phyloP scores from a whole-genome alignment of 2,329 filamentous ascomycete species.

The Epichloe hybrida region DNA sequence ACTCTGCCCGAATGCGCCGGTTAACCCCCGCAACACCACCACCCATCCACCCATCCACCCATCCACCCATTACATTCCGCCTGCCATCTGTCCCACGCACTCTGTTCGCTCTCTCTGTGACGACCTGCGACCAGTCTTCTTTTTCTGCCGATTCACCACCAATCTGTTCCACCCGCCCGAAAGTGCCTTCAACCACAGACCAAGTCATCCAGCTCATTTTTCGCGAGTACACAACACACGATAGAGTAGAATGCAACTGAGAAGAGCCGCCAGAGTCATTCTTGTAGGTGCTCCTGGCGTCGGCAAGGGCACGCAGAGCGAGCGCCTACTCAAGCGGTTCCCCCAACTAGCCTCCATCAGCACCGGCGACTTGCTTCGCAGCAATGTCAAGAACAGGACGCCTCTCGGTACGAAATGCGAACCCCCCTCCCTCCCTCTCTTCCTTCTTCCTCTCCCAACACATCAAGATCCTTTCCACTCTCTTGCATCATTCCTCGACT shows the following conservation, averaged over 20 bases:
- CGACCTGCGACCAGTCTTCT: background rate
- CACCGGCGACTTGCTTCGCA: slow-evolving; percentile 80
- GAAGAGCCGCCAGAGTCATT: slow-evolving; percentile 79
- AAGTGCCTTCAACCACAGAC: no score
- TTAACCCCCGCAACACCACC: no score
- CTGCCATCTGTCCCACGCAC: background rate
- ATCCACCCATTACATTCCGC: background rate
- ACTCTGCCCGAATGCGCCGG: no score
- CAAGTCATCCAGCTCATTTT: background rate
- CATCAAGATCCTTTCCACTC: background rate
- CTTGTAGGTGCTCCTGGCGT: slow-evolving; percentile 93
- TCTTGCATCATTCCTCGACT: slow-evolving; percentile 2
- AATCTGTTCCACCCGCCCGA: background rate
- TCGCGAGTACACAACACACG: slow-evolving; percentile 1
- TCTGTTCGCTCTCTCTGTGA: no score
- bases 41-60: no score
- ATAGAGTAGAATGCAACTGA: slow-evolving; percentile 51
- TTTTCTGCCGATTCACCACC: background rate
- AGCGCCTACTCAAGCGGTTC: slow-evolving; percentile 74
- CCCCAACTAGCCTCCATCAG: slow-evolving; percentile 78
- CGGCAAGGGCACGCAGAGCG: slow-evolving; percentile 91
- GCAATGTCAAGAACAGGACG: slow-evolving; percentile 83
- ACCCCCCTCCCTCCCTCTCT: background rate
- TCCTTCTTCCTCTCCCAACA: background rate
- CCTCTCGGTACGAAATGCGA: slow-evolving; percentile 50